These are phyloP conservation scores for Trichoderma sp. DNA, from an alignment of 2,329 filamentous ascomycete species.

Conservation along the genomic window DNA sequence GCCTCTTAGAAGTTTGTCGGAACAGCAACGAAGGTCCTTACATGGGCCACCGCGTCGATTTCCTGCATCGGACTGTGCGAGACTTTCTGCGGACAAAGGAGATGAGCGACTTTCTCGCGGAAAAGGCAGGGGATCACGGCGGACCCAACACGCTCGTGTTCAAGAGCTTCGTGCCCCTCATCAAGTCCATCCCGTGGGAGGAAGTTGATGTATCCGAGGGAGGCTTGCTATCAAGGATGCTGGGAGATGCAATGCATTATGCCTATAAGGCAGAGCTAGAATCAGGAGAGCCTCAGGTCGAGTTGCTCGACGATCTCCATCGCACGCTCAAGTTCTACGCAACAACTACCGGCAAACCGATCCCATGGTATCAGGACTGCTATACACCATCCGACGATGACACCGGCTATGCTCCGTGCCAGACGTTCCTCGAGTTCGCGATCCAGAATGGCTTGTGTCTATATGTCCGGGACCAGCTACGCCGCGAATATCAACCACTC, in stretches of 20 bases:
- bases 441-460: background rate
- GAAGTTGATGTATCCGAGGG: background rate
- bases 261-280: background rate
- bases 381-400: background rate
- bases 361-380: background rate
- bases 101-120: background rate
- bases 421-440: background rate
- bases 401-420: background rate
- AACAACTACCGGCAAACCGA: background rate
- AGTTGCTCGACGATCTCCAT: background rate
- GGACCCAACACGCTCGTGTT: background rate
- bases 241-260: background rate
- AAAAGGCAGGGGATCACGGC: background rate
- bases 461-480: background rate
- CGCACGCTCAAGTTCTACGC: background rate
- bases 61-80: constrained; percentile 23
- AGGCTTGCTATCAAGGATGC: background rate
- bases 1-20: background rate
- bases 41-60: constrained; percentile 12
- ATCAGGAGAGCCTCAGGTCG: background rate
- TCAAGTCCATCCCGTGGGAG: background rate
- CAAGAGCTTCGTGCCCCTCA: background rate
- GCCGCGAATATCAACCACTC: background rate
- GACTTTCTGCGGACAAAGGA: constrained; percentile 15
- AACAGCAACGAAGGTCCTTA: background rate